Evolutionary conservation across 148 eudicot species (phyloP).

Genomic region (Chenopodium quinoa): DNA sequence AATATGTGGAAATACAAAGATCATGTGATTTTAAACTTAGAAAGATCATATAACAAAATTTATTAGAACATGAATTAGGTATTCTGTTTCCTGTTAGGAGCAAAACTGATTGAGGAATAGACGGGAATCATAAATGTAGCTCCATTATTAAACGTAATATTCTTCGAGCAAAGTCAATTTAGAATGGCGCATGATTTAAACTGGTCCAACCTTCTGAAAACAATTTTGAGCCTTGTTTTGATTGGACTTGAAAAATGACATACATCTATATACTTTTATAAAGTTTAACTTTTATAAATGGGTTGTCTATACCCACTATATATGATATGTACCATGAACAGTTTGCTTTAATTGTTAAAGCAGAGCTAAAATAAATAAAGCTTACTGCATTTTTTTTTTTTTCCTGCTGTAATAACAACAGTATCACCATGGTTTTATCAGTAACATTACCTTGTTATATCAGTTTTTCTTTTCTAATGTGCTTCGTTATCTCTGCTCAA

Average conservation of each 20-base stretch:
- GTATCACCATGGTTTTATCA: background rate
- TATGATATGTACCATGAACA: background rate
- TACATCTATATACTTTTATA: background rate
- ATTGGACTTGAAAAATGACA: background rate
- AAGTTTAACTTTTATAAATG: background rate
- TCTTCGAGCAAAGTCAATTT: background rate
- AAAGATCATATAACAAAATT: background rate
- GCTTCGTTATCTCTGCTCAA: conserved; percentile 14
- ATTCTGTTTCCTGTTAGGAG: background rate
- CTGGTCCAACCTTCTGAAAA: background rate
- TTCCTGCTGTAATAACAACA: background rate
- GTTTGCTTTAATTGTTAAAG: background rate
- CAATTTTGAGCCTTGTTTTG: too few species aligned
- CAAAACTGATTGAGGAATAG: background rate
- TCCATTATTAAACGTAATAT: background rate
- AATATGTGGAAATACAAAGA: too few species aligned
- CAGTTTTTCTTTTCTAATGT: background rate
- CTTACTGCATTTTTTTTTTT: too few species aligned
- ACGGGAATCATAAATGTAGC: background rate
- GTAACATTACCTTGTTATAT: background rate
- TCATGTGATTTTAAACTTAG: too few species aligned
- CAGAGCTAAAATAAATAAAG: background rate
- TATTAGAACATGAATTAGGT: background rate
- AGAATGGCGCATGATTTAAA: background rate
- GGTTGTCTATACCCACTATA: background rate